Evolutionary conservation across 2,329 filamentous ascomycete genomes (phyloP), one percentile per base, ranked within the genome.

Genomic region (Colletotrichum costaricense): DNA sequence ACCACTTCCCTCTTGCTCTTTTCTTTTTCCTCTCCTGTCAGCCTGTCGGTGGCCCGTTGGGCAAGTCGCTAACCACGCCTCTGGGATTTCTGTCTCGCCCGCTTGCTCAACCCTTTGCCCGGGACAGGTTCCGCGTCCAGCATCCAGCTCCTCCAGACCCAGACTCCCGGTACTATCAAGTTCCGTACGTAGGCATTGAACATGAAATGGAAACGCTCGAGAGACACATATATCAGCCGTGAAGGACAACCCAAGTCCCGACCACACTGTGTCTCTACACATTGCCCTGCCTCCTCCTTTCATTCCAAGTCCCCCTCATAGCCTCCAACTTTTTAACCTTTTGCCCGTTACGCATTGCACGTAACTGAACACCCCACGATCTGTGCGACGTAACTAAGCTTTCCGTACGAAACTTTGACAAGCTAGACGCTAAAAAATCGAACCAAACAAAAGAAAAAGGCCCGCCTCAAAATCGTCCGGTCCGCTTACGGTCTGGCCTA

Each of bases 381-480:
- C 55, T 16, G 65, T 62, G 59, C 35, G n/a, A 55, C 60, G 19
- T 24, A 24, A 24, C 52, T 63, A 55, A 65, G 63, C 52, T 56
- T 49, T 65, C 28, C 59, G 19, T 35, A 26, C 64, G 57, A 72
- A 49, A 59, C 26, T 54, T 35, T 68, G 28, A 42, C 49, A 49
- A 56, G 38, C 63, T 30, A 38, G 35, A 52, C 28, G 19, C 14
- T 49, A 49, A n/a, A 49, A 42, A 42, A 2, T 35, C 5, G 38
- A 42, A 42, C 14, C 38, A 42, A 42, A 42, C 5, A 16, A 52
- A 19, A 30, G 42, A 24, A 19, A 38, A 35, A 64, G 63, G 64
- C 58, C 70, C 70, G 54, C 54, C n/a, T 69, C 65, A 26, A 24
- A 63, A 30, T 59, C 54, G 33, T 55, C 59, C 33, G 38, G 54